Conservation (phyloP, 768 basidiomycete genomes). For the Auriscalpium microsporum region DNA sequence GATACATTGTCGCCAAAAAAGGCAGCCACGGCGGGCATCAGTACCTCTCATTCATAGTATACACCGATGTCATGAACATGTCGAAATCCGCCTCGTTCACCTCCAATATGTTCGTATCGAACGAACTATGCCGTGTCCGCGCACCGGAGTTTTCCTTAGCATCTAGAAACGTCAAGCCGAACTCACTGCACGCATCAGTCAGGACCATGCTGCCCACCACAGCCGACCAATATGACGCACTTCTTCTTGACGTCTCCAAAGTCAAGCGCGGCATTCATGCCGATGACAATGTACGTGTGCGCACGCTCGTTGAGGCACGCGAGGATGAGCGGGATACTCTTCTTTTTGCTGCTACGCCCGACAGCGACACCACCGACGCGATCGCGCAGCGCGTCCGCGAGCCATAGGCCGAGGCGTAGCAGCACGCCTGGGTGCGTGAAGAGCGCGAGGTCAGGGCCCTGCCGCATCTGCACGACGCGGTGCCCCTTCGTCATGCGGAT, state of each 20-base stretch:
- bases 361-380: slow-evolving; percentile 46
- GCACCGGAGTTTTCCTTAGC: slow-evolving; percentile 15
- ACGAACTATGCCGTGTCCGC: slow-evolving; percentile 14
- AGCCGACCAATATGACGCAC: slow-evolving; percentile 36
- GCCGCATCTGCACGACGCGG: slow-evolving; percentile 80
- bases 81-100: slow-evolving; percentile 16
- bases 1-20: slow-evolving; percentile 1
- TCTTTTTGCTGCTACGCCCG: slow-evolving; percentile 40
- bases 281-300: slow-evolving; percentile 80
- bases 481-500: slow-evolving; percentile 85
- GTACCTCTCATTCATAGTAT: slow-evolving; percentile 12
- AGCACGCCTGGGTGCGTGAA: slow-evolving; percentile 89
- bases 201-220: not conserved
- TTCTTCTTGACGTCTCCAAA: slow-evolving; percentile 89
- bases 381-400: slow-evolving; percentile 89
- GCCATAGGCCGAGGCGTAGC: slow-evolving; percentile 86
- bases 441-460: slow-evolving; percentile 89
- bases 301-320: slow-evolving; percentile 82
- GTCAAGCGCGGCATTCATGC: slow-evolving; percentile 85
- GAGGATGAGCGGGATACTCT: slow-evolving; percentile 82
- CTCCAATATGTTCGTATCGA: slow-evolving; percentile 14
- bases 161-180: slow-evolving; percentile 11
- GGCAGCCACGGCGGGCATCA: not conserved
- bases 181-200: slow-evolving; percentile 1
- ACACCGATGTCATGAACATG: slow-evolving; percentile 14